Evolutionary conservation across 1,139 yeast species (phyloP).

Genomic region (Diutina mesorugosa): DNA sequence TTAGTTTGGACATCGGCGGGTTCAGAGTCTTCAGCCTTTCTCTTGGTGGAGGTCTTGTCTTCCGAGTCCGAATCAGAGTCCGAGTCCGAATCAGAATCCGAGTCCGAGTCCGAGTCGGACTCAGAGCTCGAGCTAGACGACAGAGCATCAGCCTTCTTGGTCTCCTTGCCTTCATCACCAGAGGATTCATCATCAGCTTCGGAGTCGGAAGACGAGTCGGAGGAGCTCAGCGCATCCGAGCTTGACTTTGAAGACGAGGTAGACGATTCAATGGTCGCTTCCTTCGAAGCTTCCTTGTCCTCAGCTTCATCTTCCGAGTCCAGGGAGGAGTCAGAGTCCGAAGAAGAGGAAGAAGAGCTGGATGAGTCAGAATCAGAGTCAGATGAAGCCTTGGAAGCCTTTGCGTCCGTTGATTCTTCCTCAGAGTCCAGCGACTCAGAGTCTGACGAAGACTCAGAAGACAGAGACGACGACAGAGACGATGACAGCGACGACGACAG

Average conservation of each 20-base stretch:
- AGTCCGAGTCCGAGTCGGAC: conserved; percentile 4
- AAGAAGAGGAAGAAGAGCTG: conserved; percentile 8
- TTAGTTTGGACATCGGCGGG: conserved; percentile 8
- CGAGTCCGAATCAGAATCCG: conserved; percentile 6
- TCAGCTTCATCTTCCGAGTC: neutral
- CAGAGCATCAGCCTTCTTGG: neutral
- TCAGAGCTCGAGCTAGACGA: conserved; percentile 3
- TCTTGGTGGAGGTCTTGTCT: conserved; percentile 14
- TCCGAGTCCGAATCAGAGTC: conserved; percentile 9
- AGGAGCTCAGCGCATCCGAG: neutral
- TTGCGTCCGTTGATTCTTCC: neutral
- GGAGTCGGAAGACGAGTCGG: neutral
- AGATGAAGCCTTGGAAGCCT: conserved; percentile 1
- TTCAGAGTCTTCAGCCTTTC: conserved; percentile 7
- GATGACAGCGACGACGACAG: conserved; percentile 7
- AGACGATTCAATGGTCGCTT: conserved; percentile 11
- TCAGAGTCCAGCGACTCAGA: conserved; percentile 5
- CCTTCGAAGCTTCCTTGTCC: conserved; percentile 6
- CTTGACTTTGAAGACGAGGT: conserved; percentile 5
- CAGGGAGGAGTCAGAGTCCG: conserved; percentile 10
- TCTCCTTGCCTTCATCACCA: conserved; percentile 3
- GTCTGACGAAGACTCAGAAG: neutral
- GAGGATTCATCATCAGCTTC: conserved; percentile 1
- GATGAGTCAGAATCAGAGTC: conserved; percentile 4
- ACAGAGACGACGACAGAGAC: conserved; percentile 4